phyloP scores from a whole-genome alignment of 1,284 basidiomycete species.

The Melanopsichium pennsylvanicum region DNA sequence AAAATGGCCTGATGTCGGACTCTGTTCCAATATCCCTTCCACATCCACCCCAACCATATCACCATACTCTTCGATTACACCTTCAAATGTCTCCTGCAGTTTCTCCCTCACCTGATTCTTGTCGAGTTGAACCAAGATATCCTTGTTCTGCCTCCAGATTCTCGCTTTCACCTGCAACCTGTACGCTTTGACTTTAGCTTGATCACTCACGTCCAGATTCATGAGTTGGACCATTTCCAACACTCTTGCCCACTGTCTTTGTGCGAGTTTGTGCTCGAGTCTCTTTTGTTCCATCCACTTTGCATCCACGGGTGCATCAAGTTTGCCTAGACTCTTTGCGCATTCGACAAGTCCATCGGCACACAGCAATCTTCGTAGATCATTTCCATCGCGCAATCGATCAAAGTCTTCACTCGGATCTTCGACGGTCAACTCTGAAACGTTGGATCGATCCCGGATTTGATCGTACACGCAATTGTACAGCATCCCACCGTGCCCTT shows the following conservation, averaged over 20 bases:
- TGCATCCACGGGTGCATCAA: slow-evolving; percentile 79
- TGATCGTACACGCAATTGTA: slow-evolving; percentile 87
- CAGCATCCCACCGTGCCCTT: slow-evolving; percentile 76
- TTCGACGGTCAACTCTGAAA: slow-evolving; percentile 92
- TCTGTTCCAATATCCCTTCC: slow-evolving; percentile 48
- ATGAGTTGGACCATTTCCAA: slow-evolving; percentile 88
- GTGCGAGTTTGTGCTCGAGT: slow-evolving; percentile 83
- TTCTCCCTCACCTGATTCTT: slow-evolving; percentile 85
- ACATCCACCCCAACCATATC: slow-evolving; percentile 73
- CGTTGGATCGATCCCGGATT: slow-evolving; percentile 73
- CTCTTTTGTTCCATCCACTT: slow-evolving; percentile 83
- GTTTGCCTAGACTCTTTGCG: slow-evolving; percentile 69
- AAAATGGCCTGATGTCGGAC: too few species aligned
- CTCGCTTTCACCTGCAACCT: slow-evolving; percentile 79
- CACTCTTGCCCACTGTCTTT: slow-evolving; percentile 91
- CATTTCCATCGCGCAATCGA: slow-evolving; percentile 89
- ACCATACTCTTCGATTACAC: slow-evolving; percentile 83
- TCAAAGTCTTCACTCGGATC: slow-evolving; percentile 97
- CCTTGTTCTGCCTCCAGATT: slow-evolving; percentile 92
- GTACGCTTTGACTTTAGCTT: slow-evolving; percentile 73
- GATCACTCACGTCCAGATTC: slow-evolving; percentile 75
- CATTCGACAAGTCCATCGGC: slow-evolving; percentile 70
- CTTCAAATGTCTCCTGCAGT: slow-evolving; percentile 90
- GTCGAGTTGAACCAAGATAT: slow-evolving; percentile 83
- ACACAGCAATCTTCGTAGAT: slow-evolving; percentile 81